Evolutionary conservation across 306 rosid genomes (phyloP).

Genomic region (Vigna unguiculata): DNA sequence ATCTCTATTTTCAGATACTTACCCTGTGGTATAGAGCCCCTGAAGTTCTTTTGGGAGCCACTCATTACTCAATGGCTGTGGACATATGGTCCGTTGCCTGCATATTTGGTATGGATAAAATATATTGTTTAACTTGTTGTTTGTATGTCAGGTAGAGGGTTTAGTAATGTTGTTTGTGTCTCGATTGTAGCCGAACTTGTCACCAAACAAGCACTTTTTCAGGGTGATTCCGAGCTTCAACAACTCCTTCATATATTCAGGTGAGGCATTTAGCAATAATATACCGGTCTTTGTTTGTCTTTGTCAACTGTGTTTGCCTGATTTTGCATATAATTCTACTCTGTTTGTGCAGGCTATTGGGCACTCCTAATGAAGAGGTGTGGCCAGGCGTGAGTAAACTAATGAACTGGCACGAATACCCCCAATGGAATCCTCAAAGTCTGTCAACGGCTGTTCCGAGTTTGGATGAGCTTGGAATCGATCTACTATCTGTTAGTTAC

Average conservation of each 20-base stretch:
- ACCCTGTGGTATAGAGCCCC: constrained; percentile 99
- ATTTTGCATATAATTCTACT: not conserved
- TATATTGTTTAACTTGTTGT: constrained; percentile 17
- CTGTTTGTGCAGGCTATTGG: constrained; percentile 66
- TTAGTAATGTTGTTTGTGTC: constrained; percentile 2
- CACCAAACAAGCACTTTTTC: constrained; percentile 84
- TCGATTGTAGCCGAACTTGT: constrained; percentile 78
- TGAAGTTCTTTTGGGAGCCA: constrained; percentile 93
- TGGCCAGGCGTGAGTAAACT: constrained; percentile 97
- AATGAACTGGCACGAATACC: constrained; percentile 96
- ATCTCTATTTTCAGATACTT: constrained; percentile 60
- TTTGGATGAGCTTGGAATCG: constrained; percentile 72
- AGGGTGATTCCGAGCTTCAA: constrained; percentile 96
- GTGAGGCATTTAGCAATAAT: constrained; percentile 33
- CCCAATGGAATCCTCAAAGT: constrained; percentile 84
- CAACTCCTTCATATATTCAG: constrained; percentile 98
- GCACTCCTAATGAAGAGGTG: constrained; percentile 88
- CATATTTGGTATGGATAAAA: constrained; percentile 69
- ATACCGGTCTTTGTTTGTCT: not conserved
- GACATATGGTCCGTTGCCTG: constrained; percentile 98
- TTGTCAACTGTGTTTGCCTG: not conserved
- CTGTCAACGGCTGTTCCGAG: constrained; percentile 70
- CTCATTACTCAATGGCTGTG: constrained; percentile 95
- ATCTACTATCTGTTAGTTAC: constrained; percentile 66
- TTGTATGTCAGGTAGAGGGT: not conserved